A percentile compares a stretch with the other conserved stretches of the same genome.
These are phyloP conservation scores for Colletotrichum tamarilloi DNA, from an alignment of 2,329 filamentous ascomycete genomes.

Conservation along the genomic window DNA sequence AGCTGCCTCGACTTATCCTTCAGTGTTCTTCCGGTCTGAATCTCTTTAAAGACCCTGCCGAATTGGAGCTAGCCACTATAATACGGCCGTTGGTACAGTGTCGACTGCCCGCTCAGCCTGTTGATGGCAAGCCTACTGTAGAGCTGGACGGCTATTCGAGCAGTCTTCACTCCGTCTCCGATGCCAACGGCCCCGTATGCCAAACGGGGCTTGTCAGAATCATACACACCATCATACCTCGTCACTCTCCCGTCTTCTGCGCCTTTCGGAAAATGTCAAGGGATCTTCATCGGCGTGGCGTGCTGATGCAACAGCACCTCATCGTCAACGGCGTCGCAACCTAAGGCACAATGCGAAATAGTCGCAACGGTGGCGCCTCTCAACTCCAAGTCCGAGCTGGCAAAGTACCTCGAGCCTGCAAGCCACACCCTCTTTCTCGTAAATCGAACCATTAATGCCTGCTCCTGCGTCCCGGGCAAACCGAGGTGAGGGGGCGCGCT, in stretches of 20 bases:
- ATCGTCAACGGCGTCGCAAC: constrained; percentile 23
- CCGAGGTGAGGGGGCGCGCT: constrained; percentile 21
- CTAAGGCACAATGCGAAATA: constrained; percentile 7
- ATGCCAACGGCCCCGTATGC: background rate
- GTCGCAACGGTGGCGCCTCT: constrained; percentile 29
- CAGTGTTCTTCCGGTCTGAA: background rate
- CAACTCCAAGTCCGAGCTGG: constrained; percentile 4
- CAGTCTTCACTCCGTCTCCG: background rate
- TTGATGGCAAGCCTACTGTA: background rate
- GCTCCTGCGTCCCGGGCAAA: constrained; percentile 4
- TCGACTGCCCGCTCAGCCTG: background rate
- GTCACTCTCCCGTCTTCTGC: background rate
- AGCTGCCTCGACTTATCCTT: background rate
- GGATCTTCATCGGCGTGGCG: constrained; percentile 30
- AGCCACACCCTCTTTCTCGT: constrained; percentile 19
- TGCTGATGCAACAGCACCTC: constrained; percentile 18
- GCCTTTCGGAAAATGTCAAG: background rate
- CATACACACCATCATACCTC: background rate
- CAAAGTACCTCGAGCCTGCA: background rate
- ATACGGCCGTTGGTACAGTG: constrained; percentile 1
- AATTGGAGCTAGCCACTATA: background rate
- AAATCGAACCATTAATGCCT: constrained; percentile 29
- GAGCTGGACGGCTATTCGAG: background rate
- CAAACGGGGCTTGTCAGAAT: background rate
- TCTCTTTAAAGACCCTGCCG: background rate